Evolutionary conservation across 306 rosid species (phyloP), one percentile per base, ranked within the genome.

Genomic region (Castanea sativa): DNA sequence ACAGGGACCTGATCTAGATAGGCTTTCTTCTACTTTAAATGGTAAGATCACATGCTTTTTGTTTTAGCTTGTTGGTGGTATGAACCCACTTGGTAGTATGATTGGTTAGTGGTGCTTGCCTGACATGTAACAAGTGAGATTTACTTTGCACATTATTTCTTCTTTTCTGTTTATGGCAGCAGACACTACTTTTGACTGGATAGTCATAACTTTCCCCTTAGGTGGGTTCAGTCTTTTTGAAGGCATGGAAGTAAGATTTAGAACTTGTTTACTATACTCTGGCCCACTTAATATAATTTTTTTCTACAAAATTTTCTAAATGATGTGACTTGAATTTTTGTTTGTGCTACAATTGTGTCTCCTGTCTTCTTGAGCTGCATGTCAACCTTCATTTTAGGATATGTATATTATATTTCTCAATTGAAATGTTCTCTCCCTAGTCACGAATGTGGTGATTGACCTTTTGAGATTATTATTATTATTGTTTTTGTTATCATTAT

Each of bases 151-250:
- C 73, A 29, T 51, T 5, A 60, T 60, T 81, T 79, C 82, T 78
- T 56, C 38, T 74, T 71, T 73, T 73, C 51, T 79, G 59, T 58
- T 69, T 70, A 79, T 83, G 81, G 69, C 80, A 51, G 88, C 93
- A 91, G 99, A 90, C 78, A 83, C 87, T 71, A 77, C 83, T 64
- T 95, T 95, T 86, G 97, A 93, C 81, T 95, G 99, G 99, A 81
- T 93, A 85, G 81, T 95, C 75, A 90, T 96, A 85, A 93, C 98
- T 33, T 33, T 96, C 99, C 63, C 99, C 98, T 5, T 94, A 93
- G 87, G 98, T 97, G 10, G 97, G 92, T 81, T 90, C 89, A 68
- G 94, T 96, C 84, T 96, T 96, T 83, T 86, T 96, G 73, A 93
- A 93, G 80, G 98, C 93, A 82, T 96, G 99, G 99, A 93, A 88